These are phyloP conservation scores for Neurospora pannonica DNA, from an alignment of 495 filamentous ascomycete genomes.

Conservation along the genomic window DNA sequence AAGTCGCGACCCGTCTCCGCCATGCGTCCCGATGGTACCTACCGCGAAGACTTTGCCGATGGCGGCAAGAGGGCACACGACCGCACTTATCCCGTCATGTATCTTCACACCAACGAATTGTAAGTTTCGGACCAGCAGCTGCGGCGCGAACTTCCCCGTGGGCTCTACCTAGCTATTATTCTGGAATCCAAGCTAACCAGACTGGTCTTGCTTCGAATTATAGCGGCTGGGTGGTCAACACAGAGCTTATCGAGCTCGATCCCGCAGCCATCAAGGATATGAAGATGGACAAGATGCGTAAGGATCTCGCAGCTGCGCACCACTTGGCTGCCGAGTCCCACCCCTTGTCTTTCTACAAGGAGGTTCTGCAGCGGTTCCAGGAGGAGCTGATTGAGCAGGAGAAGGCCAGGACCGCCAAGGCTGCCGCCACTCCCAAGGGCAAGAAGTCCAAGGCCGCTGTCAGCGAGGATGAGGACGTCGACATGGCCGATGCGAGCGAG, in stretches of 20 bases:
- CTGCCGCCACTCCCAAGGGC: constrained; percentile 53
- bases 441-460: constrained; percentile 41
- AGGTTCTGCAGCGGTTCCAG: constrained; percentile 56
- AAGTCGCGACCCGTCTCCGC: constrained; percentile 72
- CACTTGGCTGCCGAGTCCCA: constrained; percentile 61
- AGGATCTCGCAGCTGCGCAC: constrained; percentile 64
- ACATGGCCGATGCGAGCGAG: constrained; percentile 60
- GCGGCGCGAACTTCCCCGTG: not conserved
- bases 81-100: constrained; percentile 88
- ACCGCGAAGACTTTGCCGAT: constrained; percentile 72
- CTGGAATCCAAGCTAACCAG: not conserved
- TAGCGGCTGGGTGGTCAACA: constrained; percentile 81
- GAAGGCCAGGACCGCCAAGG: constrained; percentile 52
- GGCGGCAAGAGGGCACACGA: constrained; percentile 73
- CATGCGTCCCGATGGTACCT: constrained; percentile 66
- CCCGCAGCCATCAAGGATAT: constrained; percentile 54
- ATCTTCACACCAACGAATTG: constrained; percentile 90
- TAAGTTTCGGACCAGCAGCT: constrained; percentile 39
- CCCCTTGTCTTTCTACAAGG: constrained; percentile 67
- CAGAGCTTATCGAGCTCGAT: constrained; percentile 64
- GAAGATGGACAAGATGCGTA: constrained; percentile 62
- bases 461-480: constrained; percentile 57
- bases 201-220: constrained; percentile 10
- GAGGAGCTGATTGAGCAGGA: constrained; percentile 50
- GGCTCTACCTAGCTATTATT: not conserved